Conservation (phyloP, 768 basidiomycete species). For the Auriscalpium vulgare region DNA sequence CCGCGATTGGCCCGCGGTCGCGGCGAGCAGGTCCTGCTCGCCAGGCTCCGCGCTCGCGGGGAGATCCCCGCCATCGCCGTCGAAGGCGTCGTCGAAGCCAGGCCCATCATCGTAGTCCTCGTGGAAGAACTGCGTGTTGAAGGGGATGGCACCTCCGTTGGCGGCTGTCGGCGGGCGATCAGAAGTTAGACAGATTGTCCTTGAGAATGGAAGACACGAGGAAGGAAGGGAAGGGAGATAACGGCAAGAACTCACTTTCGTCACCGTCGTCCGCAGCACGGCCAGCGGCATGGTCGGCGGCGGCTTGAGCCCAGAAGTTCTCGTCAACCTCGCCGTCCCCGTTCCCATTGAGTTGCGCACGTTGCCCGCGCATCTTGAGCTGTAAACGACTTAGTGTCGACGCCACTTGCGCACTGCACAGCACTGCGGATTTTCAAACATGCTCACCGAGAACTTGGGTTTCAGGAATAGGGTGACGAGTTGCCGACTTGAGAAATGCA, state of each 20-base stretch:
- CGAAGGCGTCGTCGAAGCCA: slow-evolving; percentile 54
- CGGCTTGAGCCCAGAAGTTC: slow-evolving; percentile 95
- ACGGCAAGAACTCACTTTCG: slow-evolving; percentile 41
- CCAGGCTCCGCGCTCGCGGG: slow-evolving; percentile 46
- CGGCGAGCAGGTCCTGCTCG: slow-evolving; percentile 85
- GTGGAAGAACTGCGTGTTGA: slow-evolving; percentile 96
- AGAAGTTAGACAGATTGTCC: too few relatives aligned
- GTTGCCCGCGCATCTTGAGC: slow-evolving; percentile 85
- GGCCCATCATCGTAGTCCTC: slow-evolving; percentile 81
- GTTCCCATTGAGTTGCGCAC: slow-evolving; percentile 43
- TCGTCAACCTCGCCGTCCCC: slow-evolving; percentile 90
- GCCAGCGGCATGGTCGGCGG: slow-evolving; percentile 70
- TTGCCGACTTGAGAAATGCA: slow-evolving; percentile 91
- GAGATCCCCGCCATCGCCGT: slow-evolving; percentile 38
- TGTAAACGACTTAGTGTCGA: slow-evolving; percentile 22
- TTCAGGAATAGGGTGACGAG: slow-evolving; percentile 91
- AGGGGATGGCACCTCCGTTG: slow-evolving; percentile 60
- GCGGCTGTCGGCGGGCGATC: slow-evolving; percentile 18
- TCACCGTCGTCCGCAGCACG: slow-evolving; percentile 47
- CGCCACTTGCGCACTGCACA: neutral
- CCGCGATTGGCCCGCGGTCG: slow-evolving; percentile 66
- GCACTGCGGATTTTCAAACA: neutral
- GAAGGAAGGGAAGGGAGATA: neutral
- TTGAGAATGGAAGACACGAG: neutral
- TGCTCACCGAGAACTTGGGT: slow-evolving; percentile 84